Evolutionary conservation across 768 basidiomycete species (phyloP).

Genomic region (Amanita rimosa): DNA sequence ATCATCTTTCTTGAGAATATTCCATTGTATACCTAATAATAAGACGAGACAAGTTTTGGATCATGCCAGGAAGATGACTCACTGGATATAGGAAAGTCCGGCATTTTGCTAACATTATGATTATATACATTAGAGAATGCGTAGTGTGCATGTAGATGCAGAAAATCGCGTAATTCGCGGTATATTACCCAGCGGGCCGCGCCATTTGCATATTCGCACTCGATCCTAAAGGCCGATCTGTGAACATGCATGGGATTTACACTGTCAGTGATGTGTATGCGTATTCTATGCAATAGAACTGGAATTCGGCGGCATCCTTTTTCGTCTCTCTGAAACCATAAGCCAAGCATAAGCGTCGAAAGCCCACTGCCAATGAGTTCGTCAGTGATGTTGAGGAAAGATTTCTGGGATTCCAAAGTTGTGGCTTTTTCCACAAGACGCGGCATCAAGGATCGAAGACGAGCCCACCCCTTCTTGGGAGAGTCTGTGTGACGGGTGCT

Average conservation of each 20-base stretch:
- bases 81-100: constrained; percentile 88
- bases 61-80: constrained; percentile 9
- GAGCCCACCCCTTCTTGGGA: constrained; percentile 18
- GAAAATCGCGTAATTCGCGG: constrained; percentile 84
- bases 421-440: constrained; percentile 28
- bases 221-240: constrained; percentile 81
- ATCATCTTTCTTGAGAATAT: constrained; percentile 57
- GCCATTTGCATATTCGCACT: constrained; percentile 95
- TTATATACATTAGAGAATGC: constrained; percentile 74
- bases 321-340: constrained; percentile 87
- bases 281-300: constrained; percentile 64
- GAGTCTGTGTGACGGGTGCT: constrained; percentile 21
- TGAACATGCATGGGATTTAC: constrained; percentile 67
- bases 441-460: constrained; percentile 56
- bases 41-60: constrained; percentile 2
- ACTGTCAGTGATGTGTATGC: constrained; percentile 80
- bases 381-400: constrained; percentile 66
- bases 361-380: constrained; percentile 76
- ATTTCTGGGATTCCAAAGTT: constrained; percentile 32
- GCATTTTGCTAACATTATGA: constrained; percentile 62
- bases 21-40: constrained; percentile 71
- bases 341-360: constrained; percentile 62
- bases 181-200: constrained; percentile 92
- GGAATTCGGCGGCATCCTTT: constrained; percentile 75
- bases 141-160: constrained; percentile 86